phyloP scores from a whole-genome alignment of 108 stramenopile species.

The Conticribra guillardii region DNA sequence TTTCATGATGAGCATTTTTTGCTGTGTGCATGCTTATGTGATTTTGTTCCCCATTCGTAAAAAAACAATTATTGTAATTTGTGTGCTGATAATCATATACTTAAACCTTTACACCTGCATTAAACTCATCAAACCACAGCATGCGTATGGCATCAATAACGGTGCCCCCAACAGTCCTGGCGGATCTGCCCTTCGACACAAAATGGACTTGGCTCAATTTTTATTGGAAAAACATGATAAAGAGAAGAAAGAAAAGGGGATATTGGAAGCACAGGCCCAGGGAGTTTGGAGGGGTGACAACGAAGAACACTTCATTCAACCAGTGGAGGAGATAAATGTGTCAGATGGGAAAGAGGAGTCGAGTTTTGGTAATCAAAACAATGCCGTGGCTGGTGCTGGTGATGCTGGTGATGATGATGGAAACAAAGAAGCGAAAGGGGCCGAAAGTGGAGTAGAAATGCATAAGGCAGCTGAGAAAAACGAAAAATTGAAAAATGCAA shows the following conservation, averaged over 20 bases:
- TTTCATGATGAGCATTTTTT: too few species aligned
- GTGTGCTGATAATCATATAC: too few species aligned
- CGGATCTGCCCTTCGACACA: slow-evolving; percentile 33
- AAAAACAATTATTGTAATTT: too few species aligned
- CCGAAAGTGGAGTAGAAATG: too few species aligned
- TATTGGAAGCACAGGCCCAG: slow-evolving; percentile 18
- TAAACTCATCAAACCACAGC: too few species aligned
- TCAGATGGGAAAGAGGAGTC: not conserved
- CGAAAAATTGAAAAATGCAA: too few species aligned
- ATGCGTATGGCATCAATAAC: slow-evolving; percentile 7
- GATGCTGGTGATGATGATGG: slow-evolving; percentile 4
- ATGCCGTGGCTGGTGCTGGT: not conserved
- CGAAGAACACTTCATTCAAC: slow-evolving; percentile 29
- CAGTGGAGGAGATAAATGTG: slow-evolving; percentile 21
- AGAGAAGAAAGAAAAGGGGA: slow-evolving; percentile 8
- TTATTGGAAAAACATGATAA: slow-evolving; percentile 27
- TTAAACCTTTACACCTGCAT: too few species aligned
- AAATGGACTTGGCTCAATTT: slow-evolving; percentile 42
- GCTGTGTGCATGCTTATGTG: too few species aligned
- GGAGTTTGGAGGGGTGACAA: slow-evolving; percentile 37
- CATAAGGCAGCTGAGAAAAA: too few species aligned
- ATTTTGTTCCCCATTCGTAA: too few species aligned
- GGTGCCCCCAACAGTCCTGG: slow-evolving; percentile 28
- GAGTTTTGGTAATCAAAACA: too few species aligned
- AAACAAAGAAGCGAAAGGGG: too few species aligned